Evolutionary conservation across 1,284 basidiomycete genomes (phyloP), one percentile per base, ranked within the genome.

Genomic region (Ustilago tritici): DNA sequence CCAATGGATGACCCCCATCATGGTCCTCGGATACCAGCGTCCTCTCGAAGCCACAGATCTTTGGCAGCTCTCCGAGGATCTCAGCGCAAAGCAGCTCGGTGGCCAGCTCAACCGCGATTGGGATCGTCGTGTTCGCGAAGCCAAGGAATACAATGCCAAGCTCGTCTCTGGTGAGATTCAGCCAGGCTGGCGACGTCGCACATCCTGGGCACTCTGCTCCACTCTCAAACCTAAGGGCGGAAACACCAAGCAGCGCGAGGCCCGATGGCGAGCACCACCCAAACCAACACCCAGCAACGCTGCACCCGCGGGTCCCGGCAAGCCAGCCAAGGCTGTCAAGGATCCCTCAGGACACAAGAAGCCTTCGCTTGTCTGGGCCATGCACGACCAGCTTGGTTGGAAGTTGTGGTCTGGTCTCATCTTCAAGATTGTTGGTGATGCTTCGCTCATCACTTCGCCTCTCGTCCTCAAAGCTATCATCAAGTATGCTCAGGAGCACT

Each of bases 1-100:
- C 82, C 87, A 88, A 58, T 96, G 94, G 94, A 89, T 95, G 59
- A 91, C 90, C 0, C 90, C 91, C 2, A 88, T 94, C 59, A 89
- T 94, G 85, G 87, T 85, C 15, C 77, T 85, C 11, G 92, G 92
- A 10, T 93, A 93, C 84, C 89, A 91, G 15, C 90, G 94, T 6
- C 92, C 94, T 1, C 89, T 96, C 5, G 92, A 95, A 84, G 90
- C 92, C 0, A 88, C 91, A 0, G 95, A 97, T 86, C 88, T 96
- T n/a, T 95, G 92, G 89, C 92, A 91, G 84, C 90, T 95, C 52
- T 91, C 92, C 70, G 82, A 85, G 2, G 81, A 79, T 6, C 83
- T 88, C 55, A 89, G 91, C 55, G 88, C 91, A 15, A 90, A 81
- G 52, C 57, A 65, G 15, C 90, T 95, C 54, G 91, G 92, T 1